phyloP scores from a whole-genome alignment of 2,329 filamentous ascomycete genomes.

The Penicillium sp. region DNA sequence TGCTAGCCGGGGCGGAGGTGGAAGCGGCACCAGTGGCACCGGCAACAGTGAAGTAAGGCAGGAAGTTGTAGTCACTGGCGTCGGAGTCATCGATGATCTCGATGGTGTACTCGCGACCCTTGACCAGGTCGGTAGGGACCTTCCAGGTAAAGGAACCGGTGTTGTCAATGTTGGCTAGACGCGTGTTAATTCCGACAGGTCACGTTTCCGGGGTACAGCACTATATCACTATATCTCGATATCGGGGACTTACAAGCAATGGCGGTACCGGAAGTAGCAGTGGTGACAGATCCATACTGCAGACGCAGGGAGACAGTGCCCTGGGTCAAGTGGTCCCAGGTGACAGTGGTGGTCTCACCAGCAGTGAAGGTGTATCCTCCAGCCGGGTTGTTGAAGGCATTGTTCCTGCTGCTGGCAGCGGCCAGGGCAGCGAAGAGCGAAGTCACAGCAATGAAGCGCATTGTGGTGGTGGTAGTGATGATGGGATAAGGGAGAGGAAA shows the following conservation, averaged over 20 bases:
- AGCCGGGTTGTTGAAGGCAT: slow-evolving; percentile 54
- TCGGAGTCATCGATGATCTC: slow-evolving; percentile 56
- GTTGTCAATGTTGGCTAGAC: slow-evolving; percentile 53
- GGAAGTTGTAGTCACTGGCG: slow-evolving; percentile 54
- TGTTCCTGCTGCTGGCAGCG: slow-evolving; percentile 45
- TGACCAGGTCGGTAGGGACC: slow-evolving; percentile 45
- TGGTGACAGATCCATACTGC: slow-evolving; percentile 48
- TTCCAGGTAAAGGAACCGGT: slow-evolving; percentile 55
- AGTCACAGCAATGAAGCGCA: slow-evolving; percentile 50
- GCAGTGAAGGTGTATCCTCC: slow-evolving; percentile 51
- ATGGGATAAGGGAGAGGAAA: slow-evolving; percentile 4
- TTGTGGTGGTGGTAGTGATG: slow-evolving; percentile 34
- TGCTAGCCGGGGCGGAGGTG: slow-evolving; percentile 35
- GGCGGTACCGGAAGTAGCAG: slow-evolving; percentile 44
- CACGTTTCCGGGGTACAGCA: not conserved
- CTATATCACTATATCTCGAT: not conserved
- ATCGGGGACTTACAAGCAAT: slow-evolving; percentile 48
- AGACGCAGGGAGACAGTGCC: slow-evolving; percentile 59
- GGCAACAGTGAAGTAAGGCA: slow-evolving; percentile 55
- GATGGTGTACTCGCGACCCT: slow-evolving; percentile 56
- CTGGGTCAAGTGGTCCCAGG: slow-evolving; percentile 54
- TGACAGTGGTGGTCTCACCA: slow-evolving; percentile 51
- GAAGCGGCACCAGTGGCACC: slow-evolving; percentile 44
- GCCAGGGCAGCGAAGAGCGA: slow-evolving; percentile 51
- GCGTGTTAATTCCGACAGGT: not conserved